These are phyloP conservation scores for Talaromyces pinophilus DNA, from an alignment of 2,329 filamentous ascomycete species.

Conservation along the genomic window DNA sequence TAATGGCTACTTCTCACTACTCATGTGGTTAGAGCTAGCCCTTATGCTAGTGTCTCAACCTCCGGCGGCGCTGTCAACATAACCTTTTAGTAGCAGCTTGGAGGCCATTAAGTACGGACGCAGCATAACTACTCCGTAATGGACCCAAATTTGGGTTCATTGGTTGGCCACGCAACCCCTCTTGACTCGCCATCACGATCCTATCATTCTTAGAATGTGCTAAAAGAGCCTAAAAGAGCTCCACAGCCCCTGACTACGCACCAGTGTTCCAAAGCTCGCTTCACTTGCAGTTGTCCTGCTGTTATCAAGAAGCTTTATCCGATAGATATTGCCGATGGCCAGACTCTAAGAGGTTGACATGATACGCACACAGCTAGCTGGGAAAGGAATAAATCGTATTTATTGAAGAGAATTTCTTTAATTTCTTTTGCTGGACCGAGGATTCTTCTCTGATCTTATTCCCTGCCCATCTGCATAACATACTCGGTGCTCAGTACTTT, in stretches of 20 bases:
- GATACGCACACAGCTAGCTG: not conserved
- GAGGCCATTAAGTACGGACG: not conserved
- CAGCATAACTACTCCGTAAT: not conserved
- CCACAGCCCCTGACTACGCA: not conserved
- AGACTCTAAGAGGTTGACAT: not conserved
- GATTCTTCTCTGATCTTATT: constrained; percentile 1
- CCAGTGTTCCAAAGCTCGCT: not conserved
- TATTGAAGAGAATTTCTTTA: constrained; percentile 4
- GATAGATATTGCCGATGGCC: not conserved
- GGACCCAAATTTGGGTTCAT: not conserved
- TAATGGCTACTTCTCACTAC: not conserved
- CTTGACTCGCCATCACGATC: not conserved
- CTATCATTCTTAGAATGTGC: not conserved
- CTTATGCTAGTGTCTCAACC: not conserved
- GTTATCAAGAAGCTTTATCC: not conserved
- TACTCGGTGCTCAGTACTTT: not conserved
- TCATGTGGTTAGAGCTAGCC: not conserved
- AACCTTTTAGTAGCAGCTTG: not conserved
- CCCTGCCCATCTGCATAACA: not conserved
- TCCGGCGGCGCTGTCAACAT: not conserved
- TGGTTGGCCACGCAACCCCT: not conserved
- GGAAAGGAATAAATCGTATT: constrained; percentile 6
- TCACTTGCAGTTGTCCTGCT: not conserved
- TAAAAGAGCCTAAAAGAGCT: not conserved
- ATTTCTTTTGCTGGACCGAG: not conserved